These are phyloP conservation scores for Adansonia grandidieri DNA, from an alignment of 441 rosid genomes.

Conservation along the genomic window DNA sequence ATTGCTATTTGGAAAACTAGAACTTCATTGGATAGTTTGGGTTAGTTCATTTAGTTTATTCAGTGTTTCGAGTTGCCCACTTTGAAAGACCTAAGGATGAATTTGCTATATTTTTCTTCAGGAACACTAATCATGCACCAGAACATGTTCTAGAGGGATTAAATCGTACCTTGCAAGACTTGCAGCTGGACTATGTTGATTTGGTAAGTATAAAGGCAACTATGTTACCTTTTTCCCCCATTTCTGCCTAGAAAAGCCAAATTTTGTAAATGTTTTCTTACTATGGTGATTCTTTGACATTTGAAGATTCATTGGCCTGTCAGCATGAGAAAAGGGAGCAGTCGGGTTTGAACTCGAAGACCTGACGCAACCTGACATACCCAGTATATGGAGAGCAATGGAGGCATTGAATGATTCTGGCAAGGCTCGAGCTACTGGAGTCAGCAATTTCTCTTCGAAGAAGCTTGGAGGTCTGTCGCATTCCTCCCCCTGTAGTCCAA, in stretches of 20 bases:
- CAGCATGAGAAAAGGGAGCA: constrained; percentile 45
- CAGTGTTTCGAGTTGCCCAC: neutral
- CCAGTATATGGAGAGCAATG: constrained; percentile 56
- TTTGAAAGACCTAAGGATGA: neutral
- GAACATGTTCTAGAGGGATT: constrained; percentile 65
- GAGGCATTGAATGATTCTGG: constrained; percentile 51
- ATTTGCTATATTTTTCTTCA: constrained; percentile 29
- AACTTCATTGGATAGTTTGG: too few species aligned
- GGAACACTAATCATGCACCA: constrained; percentile 63
- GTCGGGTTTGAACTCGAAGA: constrained; percentile 36
- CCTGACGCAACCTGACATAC: constrained; percentile 40
- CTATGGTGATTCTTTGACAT: neutral
- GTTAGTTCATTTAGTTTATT: neutral
- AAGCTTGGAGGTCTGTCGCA: constrained; percentile 44
- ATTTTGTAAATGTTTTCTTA: neutral
- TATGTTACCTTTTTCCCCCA: neutral
- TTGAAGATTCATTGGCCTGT: constrained; percentile 59
- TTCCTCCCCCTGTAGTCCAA: constrained; percentile 55
- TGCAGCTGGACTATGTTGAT: constrained; percentile 71
- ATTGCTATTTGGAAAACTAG: neutral
- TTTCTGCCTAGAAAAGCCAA: neutral
- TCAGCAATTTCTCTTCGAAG: constrained; percentile 54
- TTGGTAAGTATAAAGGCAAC: constrained; percentile 44
- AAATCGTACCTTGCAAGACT: constrained; percentile 59
- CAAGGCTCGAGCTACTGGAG: constrained; percentile 57